Base-by-base conservation (phyloP, 2,329 filamentous ascomycete species). In the Hymenoscyphus fraxineus region DNA sequence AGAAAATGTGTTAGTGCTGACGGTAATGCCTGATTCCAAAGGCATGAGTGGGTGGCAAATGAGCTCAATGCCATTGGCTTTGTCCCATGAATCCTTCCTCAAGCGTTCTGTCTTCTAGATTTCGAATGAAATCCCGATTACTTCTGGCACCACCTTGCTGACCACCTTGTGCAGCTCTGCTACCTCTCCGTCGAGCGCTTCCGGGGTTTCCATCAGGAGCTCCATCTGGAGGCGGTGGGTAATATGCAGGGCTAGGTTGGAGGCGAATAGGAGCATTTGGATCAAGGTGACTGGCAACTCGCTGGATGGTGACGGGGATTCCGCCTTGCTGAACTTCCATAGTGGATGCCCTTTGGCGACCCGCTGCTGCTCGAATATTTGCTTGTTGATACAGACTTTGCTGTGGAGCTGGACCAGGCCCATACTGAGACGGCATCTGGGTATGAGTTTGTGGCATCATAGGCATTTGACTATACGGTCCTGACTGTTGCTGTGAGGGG, bases 241-340 rank as follows among this genome's bases (percentile, higher is more conserved):
- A 99, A 78, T 99, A 99, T 1, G 95, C 95, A 5, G 95, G 95
- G 71, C 93, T 97, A 2, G 95, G 95, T 75, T 99, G 95, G 64
- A 98, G 79, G 59, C 95, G 87, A 73, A 99, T 98, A 0, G 95
- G 95, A 66, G 93, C 91, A 72, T 88, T 98, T 1, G 95, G 95
- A 74, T 99, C 95, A 56, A 99, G 85, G 77, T 98, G 94, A 75
- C 93, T 97, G 54, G 95, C 95, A 27, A 99, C 95, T 71, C 95
- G 85, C 78, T 99, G 95, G 65, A 99, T 92, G 2, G 93, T 89
- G 15, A 91, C 89, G 5, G 95, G 95, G 65, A 99, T 97, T 1
- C 94, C 94, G 68, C 90, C 93, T 74, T 93, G 90, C 73, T 96
- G 92, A 75, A 95, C 92, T 74, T 98, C 95, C 90, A 98, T 96